A percentile compares a stretch with the other conserved stretches of the same genome.
Conservation (phyloP, 164 flowering plant genomes). For the Liquidambar formosana region DNA sequence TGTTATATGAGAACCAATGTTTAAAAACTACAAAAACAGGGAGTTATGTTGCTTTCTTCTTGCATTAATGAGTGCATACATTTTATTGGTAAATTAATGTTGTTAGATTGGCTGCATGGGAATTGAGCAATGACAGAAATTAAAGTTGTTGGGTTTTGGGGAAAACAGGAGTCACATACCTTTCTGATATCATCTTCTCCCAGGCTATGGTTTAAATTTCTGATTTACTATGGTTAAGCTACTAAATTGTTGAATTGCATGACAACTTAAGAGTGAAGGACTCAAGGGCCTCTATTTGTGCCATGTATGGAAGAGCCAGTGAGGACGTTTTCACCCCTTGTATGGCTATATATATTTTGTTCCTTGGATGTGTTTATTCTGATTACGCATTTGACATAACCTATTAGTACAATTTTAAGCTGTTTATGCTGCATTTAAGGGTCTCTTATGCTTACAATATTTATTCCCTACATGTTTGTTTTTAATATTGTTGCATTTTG, state of each 20-base stretch:
- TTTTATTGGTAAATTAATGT: not conserved
- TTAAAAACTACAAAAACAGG: too few species aligned
- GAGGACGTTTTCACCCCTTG: too few species aligned
- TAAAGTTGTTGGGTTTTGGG: not conserved
- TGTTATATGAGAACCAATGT: too few species aligned
- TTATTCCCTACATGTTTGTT: not conserved
- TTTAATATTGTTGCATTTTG: not conserved
- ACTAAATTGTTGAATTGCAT: not conserved
- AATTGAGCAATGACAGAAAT: not conserved
- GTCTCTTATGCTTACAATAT: not conserved
- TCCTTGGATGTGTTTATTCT: too few species aligned
- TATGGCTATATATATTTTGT: too few species aligned
- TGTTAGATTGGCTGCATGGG: not conserved
- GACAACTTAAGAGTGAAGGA: not conserved
- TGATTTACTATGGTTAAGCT: not conserved
- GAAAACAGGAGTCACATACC: too few species aligned
- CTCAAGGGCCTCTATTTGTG: not conserved
- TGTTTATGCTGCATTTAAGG: not conserved
- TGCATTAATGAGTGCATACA: not conserved
- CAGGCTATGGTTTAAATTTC: not conserved
- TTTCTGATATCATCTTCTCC: too few species aligned
- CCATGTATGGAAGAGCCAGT: too few species aligned
- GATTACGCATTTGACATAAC: too few species aligned
- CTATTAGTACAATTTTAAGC: too few species aligned
- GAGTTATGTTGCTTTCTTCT: too few species aligned